A percentile compares a stretch with the other conserved stretches of the same genome.
Evolutionary conservation across 2,329 filamentous ascomycete species (phyloP).

Genomic region (Microdochium trichocladiopsis): DNA sequence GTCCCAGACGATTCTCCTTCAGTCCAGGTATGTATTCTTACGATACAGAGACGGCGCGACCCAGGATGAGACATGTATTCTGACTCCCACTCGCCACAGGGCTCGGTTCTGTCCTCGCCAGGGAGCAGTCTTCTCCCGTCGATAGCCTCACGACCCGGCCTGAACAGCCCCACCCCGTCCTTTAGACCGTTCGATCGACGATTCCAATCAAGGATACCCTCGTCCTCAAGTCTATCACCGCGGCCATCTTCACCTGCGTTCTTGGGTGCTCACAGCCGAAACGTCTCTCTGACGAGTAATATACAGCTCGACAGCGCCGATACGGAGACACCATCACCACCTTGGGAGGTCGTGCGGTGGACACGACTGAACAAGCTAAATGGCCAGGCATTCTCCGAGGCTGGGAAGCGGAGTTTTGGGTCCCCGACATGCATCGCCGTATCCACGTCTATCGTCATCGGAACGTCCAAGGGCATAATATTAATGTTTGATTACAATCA

Average conservation of each 20-base stretch:
- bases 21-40: constrained; percentile 57
- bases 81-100: constrained; percentile 34
- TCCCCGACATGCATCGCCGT: constrained; percentile 83
- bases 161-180: constrained; percentile 68
- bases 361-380: constrained; percentile 87
- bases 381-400: constrained; percentile 84
- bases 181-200: constrained; percentile 91
- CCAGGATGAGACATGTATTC: constrained; percentile 7
- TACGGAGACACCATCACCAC: constrained; percentile 65
- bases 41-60: no score
- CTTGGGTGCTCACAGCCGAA: constrained; percentile 68
- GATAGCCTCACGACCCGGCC: constrained; percentile 56
- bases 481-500: constrained; percentile 97
- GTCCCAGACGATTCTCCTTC: constrained; percentile 81
- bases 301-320: constrained; percentile 55
- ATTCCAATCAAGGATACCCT: constrained; percentile 79
- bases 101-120: constrained; percentile 57
- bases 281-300: constrained; percentile 71
- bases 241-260: constrained; percentile 74
- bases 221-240: constrained; percentile 52
- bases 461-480: constrained; percentile 90
- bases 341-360: constrained; percentile 97
- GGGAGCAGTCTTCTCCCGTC: constrained; percentile 68
- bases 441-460: constrained; percentile 80
- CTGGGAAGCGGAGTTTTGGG: constrained; percentile 87